phyloP scores from a whole-genome alignment of 148 eudicot species.

The Oxyria digyna region DNA sequence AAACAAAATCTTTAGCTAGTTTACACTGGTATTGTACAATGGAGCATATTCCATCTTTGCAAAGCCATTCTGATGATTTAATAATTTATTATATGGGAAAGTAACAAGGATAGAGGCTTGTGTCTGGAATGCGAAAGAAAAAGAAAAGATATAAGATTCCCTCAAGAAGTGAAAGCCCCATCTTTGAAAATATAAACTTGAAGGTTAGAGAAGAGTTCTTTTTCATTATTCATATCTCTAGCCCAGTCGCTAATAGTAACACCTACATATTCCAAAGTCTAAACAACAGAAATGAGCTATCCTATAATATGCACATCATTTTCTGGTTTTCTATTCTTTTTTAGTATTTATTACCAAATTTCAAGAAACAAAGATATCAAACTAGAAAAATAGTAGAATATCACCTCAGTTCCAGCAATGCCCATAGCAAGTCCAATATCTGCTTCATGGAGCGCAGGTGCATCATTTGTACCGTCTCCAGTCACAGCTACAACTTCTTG shows the following conservation, averaged over 20 bases:
- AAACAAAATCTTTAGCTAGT: no score
- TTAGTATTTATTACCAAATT: not conserved
- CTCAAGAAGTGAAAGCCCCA: no score
- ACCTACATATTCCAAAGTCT: not conserved
- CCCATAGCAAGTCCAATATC: constrained; percentile 97
- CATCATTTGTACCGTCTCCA: constrained; percentile 93
- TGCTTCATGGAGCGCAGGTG: constrained; percentile 90
- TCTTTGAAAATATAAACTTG: no score
- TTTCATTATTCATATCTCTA: no score
- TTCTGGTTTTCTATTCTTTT: not conserved
- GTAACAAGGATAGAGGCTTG: no score
- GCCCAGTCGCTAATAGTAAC: not conserved
- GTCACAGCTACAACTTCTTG: constrained; percentile 85
- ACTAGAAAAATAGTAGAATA: not conserved
- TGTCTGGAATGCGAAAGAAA: no score
- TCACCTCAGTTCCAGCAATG: constrained; percentile 80
- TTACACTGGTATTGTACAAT: no score
- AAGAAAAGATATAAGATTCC: no score
- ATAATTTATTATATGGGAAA: no score
- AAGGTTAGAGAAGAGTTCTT: no score
- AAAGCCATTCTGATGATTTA: no score
- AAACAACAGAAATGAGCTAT: not conserved
- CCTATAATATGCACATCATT: not conserved
- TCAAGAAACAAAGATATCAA: not conserved
- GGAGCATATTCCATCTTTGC: no score